A percentile compares a stretch with the other conserved stretches of the same genome.
phyloP scores from a whole-genome alignment of 768 basidiomycete species.

The Podaxis sp. region DNA sequence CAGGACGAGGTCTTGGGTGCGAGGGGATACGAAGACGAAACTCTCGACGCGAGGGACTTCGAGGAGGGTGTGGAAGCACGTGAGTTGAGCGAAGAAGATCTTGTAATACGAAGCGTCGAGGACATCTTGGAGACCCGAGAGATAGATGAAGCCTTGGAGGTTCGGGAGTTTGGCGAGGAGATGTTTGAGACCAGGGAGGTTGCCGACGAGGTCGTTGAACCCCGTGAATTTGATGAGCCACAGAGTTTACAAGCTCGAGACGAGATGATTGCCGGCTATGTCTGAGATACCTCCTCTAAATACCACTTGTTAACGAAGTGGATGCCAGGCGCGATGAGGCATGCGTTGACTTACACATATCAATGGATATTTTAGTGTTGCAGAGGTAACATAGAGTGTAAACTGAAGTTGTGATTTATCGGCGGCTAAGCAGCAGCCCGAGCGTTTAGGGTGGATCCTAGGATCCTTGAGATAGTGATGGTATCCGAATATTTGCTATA shows the following conservation, averaged over 20 bases:
- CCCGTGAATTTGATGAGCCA: not conserved
- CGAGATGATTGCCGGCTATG: not conserved
- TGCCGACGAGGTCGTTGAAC: not conserved
- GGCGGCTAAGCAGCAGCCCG: too few species aligned
- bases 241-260: not conserved
- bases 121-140: not conserved
- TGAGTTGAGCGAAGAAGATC: constrained; percentile 1
- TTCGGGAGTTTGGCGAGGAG: not conserved
- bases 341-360: not conserved
- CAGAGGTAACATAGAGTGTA: too few species aligned
- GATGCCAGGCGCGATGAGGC: not conserved
- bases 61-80: not conserved
- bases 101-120: not conserved
- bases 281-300: not conserved
- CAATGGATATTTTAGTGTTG: not conserved
- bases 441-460: too few species aligned
- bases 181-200: not conserved
- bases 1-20: too few species aligned
- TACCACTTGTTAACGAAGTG: not conserved
- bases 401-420: too few species aligned
- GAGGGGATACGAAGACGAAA: not conserved
- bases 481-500: too few species aligned
- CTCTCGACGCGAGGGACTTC: not conserved
- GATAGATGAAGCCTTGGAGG: not conserved
- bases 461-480: too few species aligned